Percentiles rank a stretch among this genome's conserved stretches.
phyloP scores from a whole-genome alignment of 305 asterid species.

The Fraxinus albicans region DNA sequence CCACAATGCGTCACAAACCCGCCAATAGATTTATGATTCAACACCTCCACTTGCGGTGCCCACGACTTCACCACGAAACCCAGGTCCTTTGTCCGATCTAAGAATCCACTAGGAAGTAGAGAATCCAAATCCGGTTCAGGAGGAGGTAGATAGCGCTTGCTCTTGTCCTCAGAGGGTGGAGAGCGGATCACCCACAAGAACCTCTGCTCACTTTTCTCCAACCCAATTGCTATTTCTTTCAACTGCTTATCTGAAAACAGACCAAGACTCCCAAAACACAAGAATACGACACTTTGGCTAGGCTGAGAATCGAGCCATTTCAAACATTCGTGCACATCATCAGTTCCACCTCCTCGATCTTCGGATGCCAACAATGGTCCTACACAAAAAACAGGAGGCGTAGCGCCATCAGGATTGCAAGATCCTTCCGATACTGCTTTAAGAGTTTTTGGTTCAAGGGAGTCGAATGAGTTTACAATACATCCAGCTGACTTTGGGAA shows the following conservation, averaged over 20 bases:
- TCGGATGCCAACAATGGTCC: slow-evolving; percentile 52
- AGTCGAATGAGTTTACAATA: slow-evolving; percentile 50
- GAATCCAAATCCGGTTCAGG: slow-evolving; percentile 41
- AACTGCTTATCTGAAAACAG: slow-evolving; percentile 41
- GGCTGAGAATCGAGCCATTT: slow-evolving; percentile 67
- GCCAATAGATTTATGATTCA: slow-evolving; percentile 56
- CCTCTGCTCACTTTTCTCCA: slow-evolving; percentile 52
- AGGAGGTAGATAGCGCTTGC: slow-evolving; percentile 32
- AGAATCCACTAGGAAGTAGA: slow-evolving; percentile 54
- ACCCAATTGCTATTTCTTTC: slow-evolving; percentile 52
- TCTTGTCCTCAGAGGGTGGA: slow-evolving; percentile 47
- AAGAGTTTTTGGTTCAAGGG: slow-evolving; percentile 35
- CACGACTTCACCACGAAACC: slow-evolving; percentile 62
- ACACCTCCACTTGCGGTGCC: slow-evolving; percentile 66
- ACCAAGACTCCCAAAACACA: slow-evolving; percentile 72
- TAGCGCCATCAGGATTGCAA: slow-evolving; percentile 35
- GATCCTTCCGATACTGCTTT: slow-evolving; percentile 35
- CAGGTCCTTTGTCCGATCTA: slow-evolving; percentile 43
- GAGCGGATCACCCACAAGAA: slow-evolving; percentile 69
- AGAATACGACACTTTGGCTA: slow-evolving; percentile 46
- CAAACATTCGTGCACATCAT: slow-evolving; percentile 36
- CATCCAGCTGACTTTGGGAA: slow-evolving; percentile 36
- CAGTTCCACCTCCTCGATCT: neutral
- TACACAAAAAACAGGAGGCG: slow-evolving; percentile 57
- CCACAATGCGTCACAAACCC: slow-evolving; percentile 77